phyloP scores from a whole-genome alignment of 2,329 filamentous ascomycete species.

The Tolypocladium nubicola region DNA sequence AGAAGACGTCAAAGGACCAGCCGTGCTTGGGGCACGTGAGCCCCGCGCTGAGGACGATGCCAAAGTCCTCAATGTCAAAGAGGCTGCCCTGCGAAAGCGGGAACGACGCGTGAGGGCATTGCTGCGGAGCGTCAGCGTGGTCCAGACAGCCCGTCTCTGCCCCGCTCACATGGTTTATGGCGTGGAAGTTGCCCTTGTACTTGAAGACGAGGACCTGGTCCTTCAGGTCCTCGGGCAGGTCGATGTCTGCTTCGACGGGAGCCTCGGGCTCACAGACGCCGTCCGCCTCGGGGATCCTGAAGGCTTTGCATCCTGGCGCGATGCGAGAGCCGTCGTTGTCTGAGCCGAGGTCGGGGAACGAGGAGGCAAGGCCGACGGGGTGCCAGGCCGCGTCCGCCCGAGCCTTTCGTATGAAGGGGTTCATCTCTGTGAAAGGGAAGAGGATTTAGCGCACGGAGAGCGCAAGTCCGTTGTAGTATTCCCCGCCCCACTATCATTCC shows the following conservation, averaged over 20 bases:
- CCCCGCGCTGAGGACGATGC: slow-evolving; percentile 49
- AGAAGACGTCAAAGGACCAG: slow-evolving; percentile 61
- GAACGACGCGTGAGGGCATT: slow-evolving; percentile 58
- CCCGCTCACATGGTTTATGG: slow-evolving; percentile 54
- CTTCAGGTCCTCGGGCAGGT: slow-evolving; percentile 26
- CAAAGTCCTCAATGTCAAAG: slow-evolving; percentile 67
- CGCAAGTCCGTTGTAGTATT: neutral
- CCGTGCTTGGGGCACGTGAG: slow-evolving; percentile 58
- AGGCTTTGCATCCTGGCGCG: slow-evolving; percentile 45
- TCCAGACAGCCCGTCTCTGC: neutral
- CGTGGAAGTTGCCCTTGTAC: slow-evolving; percentile 54
- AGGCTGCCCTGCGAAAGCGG: slow-evolving; percentile 51
- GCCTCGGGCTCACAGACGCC: slow-evolving; percentile 25
- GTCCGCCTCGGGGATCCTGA: slow-evolving; percentile 34
- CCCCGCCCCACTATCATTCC: neutral
- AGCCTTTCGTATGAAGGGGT: slow-evolving; percentile 8
- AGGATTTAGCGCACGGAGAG: neutral
- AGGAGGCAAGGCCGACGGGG: slow-evolving; percentile 40
- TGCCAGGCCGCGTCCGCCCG: slow-evolving; percentile 31
- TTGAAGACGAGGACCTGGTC: slow-evolving; percentile 57
- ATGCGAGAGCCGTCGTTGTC: slow-evolving; percentile 27
- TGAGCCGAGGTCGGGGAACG: slow-evolving; percentile 40
- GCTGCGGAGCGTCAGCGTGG: slow-evolving; percentile 24
- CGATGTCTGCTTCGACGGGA: slow-evolving; percentile 20
- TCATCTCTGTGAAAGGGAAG: slow-evolving; percentile 10